Evolutionary conservation across 371 early-diverging fungal genomes (phyloP), one percentile per base, ranked within the genome.

Genomic region (Mortierella sp.): DNA sequence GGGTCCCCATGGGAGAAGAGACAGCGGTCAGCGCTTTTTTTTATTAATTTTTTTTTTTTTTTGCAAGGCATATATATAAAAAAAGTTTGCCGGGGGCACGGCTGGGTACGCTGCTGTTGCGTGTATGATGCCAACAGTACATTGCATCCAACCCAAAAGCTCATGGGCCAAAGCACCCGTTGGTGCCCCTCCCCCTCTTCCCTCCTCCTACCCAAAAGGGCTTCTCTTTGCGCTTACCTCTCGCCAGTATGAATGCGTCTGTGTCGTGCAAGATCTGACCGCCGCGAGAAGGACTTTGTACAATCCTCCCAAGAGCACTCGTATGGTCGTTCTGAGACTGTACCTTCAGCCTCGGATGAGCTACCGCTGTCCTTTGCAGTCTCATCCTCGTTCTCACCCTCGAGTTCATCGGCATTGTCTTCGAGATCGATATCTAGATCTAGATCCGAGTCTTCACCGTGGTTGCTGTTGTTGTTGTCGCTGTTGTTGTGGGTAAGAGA

Each of bases 201-300:
- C 43, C 56, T 58, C 19, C 56, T 50, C 58, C 21, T 47, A 12
- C 46, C 48, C 30, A 25, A 47, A 29, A 58, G 51, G 21, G 58
- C 25, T 2, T 4, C 1, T n/a, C 25, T 18, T 16, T 19, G 16
- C 23, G 18, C 48, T 16, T 74, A 74, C 74, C 74, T 74, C 74
- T 91, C 92, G 29, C 91, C 91, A 1, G 91, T 91, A 71, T 93
- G 93, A 74, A 90, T 92, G 56, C 92, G 85, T 55, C 83, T 83
- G 80, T 93, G 93, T 47, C 91, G 84, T 28, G 86, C 85, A 46
- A 93, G 83, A 74, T 91, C 92, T 0, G 91, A 91, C 73, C 90
- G 84, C 57, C 92, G 84, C 21, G 91, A 87, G 69, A 92, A 93
- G 45, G 84, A 74, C 80, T 91, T 91, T 62, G 70, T 75, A 71